These are phyloP conservation scores for Cryptosporidium ubiquitum DNA, from an alignment of 169 alveolate species.

Conservation along the genomic window DNA sequence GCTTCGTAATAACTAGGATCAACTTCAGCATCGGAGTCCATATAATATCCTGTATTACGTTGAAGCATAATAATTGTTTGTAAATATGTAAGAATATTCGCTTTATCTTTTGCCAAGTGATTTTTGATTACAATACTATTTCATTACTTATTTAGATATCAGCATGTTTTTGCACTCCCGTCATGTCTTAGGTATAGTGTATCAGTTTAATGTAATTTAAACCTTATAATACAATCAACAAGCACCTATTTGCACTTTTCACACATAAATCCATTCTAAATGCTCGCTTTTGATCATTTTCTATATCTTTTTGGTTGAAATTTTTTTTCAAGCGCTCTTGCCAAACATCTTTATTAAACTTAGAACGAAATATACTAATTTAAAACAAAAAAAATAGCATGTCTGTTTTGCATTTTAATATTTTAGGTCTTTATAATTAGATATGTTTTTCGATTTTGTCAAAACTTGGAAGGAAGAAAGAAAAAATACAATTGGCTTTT, in stretches of 20 bases:
- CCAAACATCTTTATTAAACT: not conserved
- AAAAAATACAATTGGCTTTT: constrained; percentile 49
- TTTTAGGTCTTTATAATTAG: not conserved
- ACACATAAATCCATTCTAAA: not conserved
- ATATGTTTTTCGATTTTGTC: not conserved
- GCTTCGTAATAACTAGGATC: constrained; percentile 68
- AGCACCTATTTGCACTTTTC: not conserved
- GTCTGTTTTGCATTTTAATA: not conserved
- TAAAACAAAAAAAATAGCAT: not conserved
- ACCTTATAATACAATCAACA: not conserved
- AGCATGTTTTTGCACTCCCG: constrained; percentile 47
- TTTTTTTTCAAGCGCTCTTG: not conserved
- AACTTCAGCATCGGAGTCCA: constrained; percentile 74
- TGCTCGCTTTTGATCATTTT: not conserved
- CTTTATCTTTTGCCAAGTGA: not conserved
- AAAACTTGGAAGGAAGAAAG: constrained; percentile 32
- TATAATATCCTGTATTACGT: constrained; percentile 31
- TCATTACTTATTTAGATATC: not conserved
- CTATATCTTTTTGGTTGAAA: not conserved
- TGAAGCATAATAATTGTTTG: constrained; percentile 19
- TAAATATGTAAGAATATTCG: not conserved
- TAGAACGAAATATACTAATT: not conserved
- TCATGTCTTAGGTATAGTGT: constrained; percentile 1
- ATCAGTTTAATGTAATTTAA: not conserved
- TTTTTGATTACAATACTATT: not conserved